phyloP scores from a whole-genome alignment of 495 filamentous ascomycete genomes.

The Penicillium pulvis region DNA sequence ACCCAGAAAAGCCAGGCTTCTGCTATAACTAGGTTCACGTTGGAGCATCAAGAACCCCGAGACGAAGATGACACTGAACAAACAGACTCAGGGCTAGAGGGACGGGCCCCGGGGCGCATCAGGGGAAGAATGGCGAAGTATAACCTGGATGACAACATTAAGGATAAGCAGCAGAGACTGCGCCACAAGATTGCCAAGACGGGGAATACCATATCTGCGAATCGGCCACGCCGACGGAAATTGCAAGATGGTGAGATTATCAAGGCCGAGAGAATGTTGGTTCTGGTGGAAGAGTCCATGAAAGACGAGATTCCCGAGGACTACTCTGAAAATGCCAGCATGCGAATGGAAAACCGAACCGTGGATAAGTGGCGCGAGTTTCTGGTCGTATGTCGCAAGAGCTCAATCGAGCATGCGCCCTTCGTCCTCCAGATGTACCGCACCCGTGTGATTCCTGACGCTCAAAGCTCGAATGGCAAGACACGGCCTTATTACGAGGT shows the following conservation, averaged over 20 bases:
- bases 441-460: slow-evolving; percentile 66
- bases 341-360: slow-evolving; percentile 59
- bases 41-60: slow-evolving; percentile 40
- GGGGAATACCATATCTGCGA: slow-evolving; percentile 42
- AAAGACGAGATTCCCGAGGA: slow-evolving; percentile 58
- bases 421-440: slow-evolving; percentile 70
- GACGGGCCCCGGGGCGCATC: slow-evolving; percentile 21
- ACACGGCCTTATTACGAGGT: slow-evolving; percentile 60
- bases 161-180: slow-evolving; percentile 40
- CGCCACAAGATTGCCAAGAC: slow-evolving; percentile 40
- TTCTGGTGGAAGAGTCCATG: slow-evolving; percentile 60
- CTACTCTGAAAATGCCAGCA: slow-evolving; percentile 67
- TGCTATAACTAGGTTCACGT: slow-evolving; percentile 21
- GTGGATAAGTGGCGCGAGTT: slow-evolving; percentile 73
- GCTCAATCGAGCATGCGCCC: slow-evolving; percentile 52
- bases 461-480: slow-evolving; percentile 52
- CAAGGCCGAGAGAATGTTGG: slow-evolving; percentile 76
- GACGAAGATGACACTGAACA: slow-evolving; percentile 25
- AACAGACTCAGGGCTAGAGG: slow-evolving; percentile 7
- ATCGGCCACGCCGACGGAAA: slow-evolving; percentile 40
- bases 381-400: slow-evolving; percentile 68
- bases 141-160: slow-evolving; percentile 49
- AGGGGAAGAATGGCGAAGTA: slow-evolving; percentile 39
- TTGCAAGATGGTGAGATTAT: slow-evolving; percentile 64
- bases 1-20: slow-evolving; percentile 32